Evolutionary conservation across 306 rosid genomes (phyloP).

Genomic region (Rubus idaeus): DNA sequence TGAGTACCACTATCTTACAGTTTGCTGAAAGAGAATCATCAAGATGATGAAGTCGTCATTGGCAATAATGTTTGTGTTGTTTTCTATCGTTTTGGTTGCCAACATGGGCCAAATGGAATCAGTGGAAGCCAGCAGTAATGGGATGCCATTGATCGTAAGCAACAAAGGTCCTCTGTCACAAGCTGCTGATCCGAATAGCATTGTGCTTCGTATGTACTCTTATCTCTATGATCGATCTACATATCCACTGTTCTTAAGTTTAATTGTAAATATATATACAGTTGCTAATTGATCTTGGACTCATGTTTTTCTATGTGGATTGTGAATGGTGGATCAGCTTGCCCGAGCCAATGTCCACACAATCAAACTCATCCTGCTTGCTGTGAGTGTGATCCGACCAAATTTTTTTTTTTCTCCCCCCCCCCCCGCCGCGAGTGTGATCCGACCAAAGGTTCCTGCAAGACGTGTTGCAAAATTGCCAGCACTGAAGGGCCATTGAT

Average conservation of each 20-base stretch:
- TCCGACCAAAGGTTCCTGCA: neutral
- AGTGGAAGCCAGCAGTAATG: neutral
- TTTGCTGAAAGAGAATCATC: neutral
- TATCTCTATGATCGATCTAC: neutral
- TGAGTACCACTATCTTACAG: neutral
- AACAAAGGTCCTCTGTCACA: neutral
- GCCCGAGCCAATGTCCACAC: neutral
- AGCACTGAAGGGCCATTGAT: too few species aligned
- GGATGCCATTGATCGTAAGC: neutral
- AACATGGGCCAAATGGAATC: constrained; percentile 2
- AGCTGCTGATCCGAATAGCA: neutral
- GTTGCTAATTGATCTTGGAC: neutral
- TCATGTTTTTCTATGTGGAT: neutral
- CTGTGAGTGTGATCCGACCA: neutral
- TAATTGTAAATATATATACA: neutral
- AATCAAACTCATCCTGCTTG: neutral
- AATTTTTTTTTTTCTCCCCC: too few species aligned
- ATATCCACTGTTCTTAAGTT: neutral
- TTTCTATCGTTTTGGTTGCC: neutral
- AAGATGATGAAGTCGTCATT: constrained; percentile 4
- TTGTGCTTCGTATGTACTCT: constrained; percentile 1
- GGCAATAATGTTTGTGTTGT: neutral
- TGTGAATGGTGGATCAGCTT: constrained; percentile 2
- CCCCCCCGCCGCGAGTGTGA: neutral
- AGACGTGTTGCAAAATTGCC: neutral